phyloP scores from a whole-genome alignment of 148 eudicot species.

The Vaccinium darrowii region DNA sequence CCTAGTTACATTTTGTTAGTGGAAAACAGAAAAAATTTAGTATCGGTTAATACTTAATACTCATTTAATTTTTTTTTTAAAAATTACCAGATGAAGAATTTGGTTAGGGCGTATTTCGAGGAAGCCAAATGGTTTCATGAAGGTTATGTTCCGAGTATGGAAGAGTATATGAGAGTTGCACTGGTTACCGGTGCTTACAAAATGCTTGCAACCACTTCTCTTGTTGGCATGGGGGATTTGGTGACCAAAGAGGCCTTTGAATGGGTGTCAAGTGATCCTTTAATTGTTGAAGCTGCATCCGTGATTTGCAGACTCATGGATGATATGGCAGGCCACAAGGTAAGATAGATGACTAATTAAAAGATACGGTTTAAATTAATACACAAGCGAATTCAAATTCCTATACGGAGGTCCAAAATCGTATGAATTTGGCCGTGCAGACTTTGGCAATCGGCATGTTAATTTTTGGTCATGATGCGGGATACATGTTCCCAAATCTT shows the following conservation, averaged over 20 bases:
- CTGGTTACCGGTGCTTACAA: conserved; percentile 23
- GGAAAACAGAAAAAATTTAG: not conserved
- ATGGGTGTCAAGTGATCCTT: conserved; percentile 41
- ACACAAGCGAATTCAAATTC: not conserved
- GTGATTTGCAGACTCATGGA: conserved; percentile 33
- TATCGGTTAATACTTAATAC: not conserved
- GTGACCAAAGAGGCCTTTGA: conserved; percentile 33
- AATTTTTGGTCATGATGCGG: too few species aligned
- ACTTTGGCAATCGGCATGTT: too few species aligned
- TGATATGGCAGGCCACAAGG: conserved; percentile 43
- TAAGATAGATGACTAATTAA: not conserved
- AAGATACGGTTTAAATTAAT: not conserved
- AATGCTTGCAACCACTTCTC: conserved; percentile 23
- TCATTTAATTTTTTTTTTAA: not conserved
- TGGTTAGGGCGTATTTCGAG: conserved; percentile 31
- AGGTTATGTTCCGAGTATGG: conserved; percentile 35
- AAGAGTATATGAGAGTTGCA: conserved; percentile 43
- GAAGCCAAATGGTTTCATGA: conserved; percentile 42
- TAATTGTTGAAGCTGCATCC: conserved; percentile 24
- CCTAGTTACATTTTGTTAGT: not conserved
- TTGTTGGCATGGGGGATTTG: conserved; percentile 39
- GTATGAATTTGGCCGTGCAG: too few species aligned
- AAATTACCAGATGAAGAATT: conserved; percentile 23
- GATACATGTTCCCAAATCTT: too few species aligned
- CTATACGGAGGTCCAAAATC: not conserved